Evolutionary conservation across 352 stramenopile species (phyloP).

Genomic region (Phytophthora lateralis): DNA sequence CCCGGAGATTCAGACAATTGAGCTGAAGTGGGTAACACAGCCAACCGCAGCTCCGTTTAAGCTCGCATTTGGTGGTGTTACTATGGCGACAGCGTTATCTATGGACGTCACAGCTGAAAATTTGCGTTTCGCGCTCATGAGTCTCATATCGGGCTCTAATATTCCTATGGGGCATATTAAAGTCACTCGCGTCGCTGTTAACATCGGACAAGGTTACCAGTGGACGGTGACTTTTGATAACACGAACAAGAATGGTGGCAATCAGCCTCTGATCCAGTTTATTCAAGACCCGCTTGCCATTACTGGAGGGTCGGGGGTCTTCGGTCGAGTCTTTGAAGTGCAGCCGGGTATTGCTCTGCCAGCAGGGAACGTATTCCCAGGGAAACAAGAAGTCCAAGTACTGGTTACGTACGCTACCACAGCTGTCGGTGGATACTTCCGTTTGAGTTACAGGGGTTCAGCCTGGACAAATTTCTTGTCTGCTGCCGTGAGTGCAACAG

Average conservation of each 20-base stretch:
- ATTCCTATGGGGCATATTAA: constrained; percentile 50
- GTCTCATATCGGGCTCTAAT: constrained; percentile 55
- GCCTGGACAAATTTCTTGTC: constrained; percentile 73
- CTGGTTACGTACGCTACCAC: constrained; percentile 54
- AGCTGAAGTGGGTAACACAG: constrained; percentile 76
- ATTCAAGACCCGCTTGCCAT: constrained; percentile 29
- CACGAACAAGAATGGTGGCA: constrained; percentile 38
- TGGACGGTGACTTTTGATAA: constrained; percentile 81
- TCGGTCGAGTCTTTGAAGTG: constrained; percentile 55
- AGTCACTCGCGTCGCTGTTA: constrained; percentile 62
- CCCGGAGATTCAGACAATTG: constrained; percentile 85
- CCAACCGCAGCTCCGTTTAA: constrained; percentile 62
- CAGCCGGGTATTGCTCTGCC: constrained; percentile 52
- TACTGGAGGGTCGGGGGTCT: constrained; percentile 31
- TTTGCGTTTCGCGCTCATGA: constrained; percentile 88
- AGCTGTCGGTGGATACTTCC: constrained; percentile 65
- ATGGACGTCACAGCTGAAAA: constrained; percentile 83
- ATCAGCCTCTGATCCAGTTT: constrained; percentile 74
- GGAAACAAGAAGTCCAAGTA: constrained; percentile 74
- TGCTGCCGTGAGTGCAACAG: constrained; percentile 33
- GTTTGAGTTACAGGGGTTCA: constrained; percentile 75
- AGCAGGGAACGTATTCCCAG: constrained; percentile 47
- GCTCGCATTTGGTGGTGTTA: constrained; percentile 80
- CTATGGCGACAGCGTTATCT: constrained; percentile 60
- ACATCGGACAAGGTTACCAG: constrained; percentile 68